Percentiles rank a stretch among this genome's conserved stretches.
phyloP scores from a whole-genome alignment of 805 yeast genomes.

The Ogataea methanolica region DNA sequence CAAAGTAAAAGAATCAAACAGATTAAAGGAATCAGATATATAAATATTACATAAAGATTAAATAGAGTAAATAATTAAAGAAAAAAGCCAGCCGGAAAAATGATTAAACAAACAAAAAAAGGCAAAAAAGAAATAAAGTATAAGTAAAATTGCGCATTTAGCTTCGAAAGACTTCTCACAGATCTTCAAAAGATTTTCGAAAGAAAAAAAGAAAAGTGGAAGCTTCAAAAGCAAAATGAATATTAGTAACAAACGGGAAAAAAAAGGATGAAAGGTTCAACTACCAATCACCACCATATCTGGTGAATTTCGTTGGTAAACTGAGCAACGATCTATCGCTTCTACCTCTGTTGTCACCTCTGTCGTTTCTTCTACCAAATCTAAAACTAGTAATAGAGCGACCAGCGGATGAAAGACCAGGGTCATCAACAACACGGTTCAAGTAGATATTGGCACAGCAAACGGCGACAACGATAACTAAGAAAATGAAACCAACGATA shows the following conservation, averaged over 20 bases:
- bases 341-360: conserved; percentile 10
- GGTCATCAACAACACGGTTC: conserved; percentile 14
- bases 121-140: no score
- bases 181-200: no score
- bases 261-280: background rate
- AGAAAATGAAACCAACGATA: conserved; percentile 28
- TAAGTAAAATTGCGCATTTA: no score
- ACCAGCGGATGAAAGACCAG: conserved; percentile 9
- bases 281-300: conserved; percentile 30
- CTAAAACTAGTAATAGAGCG: conserved; percentile 26
- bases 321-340: conserved; percentile 26
- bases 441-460: conserved; percentile 23
- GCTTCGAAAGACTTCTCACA: no score
- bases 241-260: background rate
- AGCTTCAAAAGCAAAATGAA: no score
- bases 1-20: no score
- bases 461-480: conserved; percentile 19
- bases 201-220: no score
- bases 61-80: no score
- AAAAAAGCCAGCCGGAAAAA: no score
- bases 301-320: conserved; percentile 28
- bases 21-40: no score
- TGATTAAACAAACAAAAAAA: no score
- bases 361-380: conserved; percentile 22
- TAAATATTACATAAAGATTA: no score